Base-by-base conservation (phyloP, 148 eudicot species). In the Dianthus caryophyllus region DNA sequence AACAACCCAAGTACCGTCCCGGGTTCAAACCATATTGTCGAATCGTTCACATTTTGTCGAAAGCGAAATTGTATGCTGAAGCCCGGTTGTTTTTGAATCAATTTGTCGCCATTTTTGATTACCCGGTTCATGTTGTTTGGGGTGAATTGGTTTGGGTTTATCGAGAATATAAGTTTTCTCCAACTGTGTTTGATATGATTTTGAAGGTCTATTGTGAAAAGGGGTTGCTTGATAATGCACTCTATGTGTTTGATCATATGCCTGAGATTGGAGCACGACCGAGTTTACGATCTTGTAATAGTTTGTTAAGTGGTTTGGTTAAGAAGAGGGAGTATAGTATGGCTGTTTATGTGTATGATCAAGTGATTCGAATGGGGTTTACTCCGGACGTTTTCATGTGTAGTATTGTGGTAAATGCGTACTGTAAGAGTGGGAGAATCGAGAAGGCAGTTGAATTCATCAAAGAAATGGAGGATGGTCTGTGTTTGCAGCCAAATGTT, bases 211-310 rank as follows among this genome's bases (percentile, higher is more conserved):
- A 69, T 79, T 84, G 82, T 27, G 83, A 84, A 26, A 84, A 75
- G 59, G 90, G 98, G 54, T 58, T 84, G 77, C 31, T 77, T 0
- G 76, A 53, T 51, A 59, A 81, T 81, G 95, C 95, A 20, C 65
- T 93, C 62, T 76, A 81, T 65, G 88, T 89, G 91, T 93, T 93
- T 69, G 98, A 93, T 77, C 75, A 85, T 70, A 85, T 89, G 95
- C 74, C 82, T 50, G 72, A 74, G 76, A 74, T 73, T 25, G 96
- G 98, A 0, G 59, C 84, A 17, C 7, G 65, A 47, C 97, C 89
- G 25, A 84, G 91, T 50, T 70, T 84, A 83, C 77, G 62, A 33
- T 83, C 91, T 49, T 91, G 97, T 83, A 91, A 86, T 76, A 67
- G 80, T 70, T 74, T 93, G 81, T 69, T 93, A 62, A 81, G 84